phyloP scores from a whole-genome alignment of 1,139 yeast species.

The Groenewaldozyma auringiensis region DNA sequence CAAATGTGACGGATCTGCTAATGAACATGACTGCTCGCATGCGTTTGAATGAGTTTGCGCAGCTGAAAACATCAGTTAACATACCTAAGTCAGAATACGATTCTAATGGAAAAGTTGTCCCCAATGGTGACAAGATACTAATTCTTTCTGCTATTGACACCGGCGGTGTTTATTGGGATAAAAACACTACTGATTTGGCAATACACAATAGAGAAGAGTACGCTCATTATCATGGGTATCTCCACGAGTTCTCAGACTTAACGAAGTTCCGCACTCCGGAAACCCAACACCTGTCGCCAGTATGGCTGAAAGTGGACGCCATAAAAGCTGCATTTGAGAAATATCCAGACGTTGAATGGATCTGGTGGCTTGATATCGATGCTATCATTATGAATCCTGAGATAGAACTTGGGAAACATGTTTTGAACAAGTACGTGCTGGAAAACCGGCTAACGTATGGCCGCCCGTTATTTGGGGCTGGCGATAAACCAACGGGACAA shows the following conservation, averaged over 20 bases:
- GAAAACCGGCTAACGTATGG: constrained; percentile 20
- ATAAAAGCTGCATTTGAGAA: constrained; percentile 24
- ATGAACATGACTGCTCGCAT: neutral
- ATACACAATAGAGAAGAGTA: constrained; percentile 29
- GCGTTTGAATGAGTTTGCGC: neutral
- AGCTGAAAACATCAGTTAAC: neutral
- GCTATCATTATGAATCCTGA: constrained; percentile 28
- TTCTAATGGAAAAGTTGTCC: constrained; percentile 16
- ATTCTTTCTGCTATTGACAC: constrained; percentile 29
- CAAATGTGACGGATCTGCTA: neutral
- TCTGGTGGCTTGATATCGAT: constrained; percentile 32
- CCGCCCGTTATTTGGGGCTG: constrained; percentile 16
- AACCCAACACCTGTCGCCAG: constrained; percentile 12
- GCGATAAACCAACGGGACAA: constrained; percentile 17
- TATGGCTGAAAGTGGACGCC: constrained; percentile 29
- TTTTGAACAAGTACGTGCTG: constrained; percentile 26
- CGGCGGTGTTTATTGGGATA: constrained; percentile 21
- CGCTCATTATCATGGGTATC: constrained; percentile 27
- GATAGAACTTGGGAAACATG: constrained; percentile 25
- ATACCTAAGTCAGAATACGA: neutral
- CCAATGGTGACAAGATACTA: constrained; percentile 23
- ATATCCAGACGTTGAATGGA: constrained; percentile 30
- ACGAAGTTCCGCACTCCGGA: constrained; percentile 7
- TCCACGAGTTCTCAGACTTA: constrained; percentile 22
- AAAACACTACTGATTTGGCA: constrained; percentile 22